Base-by-base conservation (phyloP, 495 filamentous ascomycete species). In the Emericellopsis terricola region DNA sequence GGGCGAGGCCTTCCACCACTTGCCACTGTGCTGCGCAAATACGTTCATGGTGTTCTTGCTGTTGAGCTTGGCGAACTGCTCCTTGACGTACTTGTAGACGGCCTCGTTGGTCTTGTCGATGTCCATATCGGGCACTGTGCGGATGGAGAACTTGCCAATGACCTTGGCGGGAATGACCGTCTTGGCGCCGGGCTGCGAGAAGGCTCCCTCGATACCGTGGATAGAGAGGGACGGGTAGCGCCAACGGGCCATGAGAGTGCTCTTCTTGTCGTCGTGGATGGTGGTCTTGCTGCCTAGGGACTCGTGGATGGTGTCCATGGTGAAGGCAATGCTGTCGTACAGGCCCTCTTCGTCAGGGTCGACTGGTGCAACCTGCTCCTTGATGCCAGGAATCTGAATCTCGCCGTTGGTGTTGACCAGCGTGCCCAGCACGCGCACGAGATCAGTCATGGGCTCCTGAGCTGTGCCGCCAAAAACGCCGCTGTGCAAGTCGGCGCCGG, bases 111-210 rank as follows among this genome's bases (percentile, higher is more conserved):
- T 86, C 51, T 79, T 69, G 17, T 81, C 71, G 45, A 78, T 82
- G 42, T 94, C 78, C 91, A 99, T 99, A 60, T 99, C 73, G 18
- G 89, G 89, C 17, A 99, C 89, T 28, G 86, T 94, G 33, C 89
- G 73, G 53, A 99, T 92, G 16, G 81, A 91, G 62, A 99, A 99
- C 58, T 99, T 99, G 48, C 91, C 89, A 40, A 76, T 76, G 26
- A 96, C 91, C 60, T 92, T 94, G 39, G 89, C 87, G 0, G 89
- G 89, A 38, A 99, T 99, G 47, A 99, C 89, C 0, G 89, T 99
- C 69, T 99, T 99, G 11, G 86, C 91, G 13, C 89, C 89, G 8
- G 82, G 73, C 3, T 76, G 78, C 14, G 83, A 93, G 64, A 92
- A 99, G 41, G 83, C 89, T 17, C 89, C 89, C 56, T 99, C 89